phyloP scores from a whole-genome alignment of 83 land plant genomes.

The Picea engelmannii region DNA sequence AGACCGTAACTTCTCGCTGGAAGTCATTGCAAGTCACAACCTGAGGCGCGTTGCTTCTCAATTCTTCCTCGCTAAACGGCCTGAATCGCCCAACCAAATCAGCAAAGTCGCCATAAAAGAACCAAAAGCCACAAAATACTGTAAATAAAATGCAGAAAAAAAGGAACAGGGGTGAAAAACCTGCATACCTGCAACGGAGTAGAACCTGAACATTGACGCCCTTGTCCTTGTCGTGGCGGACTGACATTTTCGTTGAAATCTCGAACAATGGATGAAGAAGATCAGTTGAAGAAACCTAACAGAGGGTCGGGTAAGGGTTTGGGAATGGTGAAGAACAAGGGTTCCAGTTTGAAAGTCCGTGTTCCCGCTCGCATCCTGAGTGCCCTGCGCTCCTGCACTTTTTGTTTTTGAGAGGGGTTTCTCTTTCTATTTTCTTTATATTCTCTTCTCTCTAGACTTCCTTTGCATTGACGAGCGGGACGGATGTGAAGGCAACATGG shows the following conservation, averaged over 20 bases:
- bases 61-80: conserved; percentile 85
- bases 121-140: no score
- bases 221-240: conserved; percentile 71
- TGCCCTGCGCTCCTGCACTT: not conserved
- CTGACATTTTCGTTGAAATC: conserved; percentile 10
- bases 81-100: no score
- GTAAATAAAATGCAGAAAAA: no score
- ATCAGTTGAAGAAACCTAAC: not conserved
- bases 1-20: conserved; percentile 70
- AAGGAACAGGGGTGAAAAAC: no score
- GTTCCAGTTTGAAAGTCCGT: conserved; percentile 8
- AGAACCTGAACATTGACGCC: conserved; percentile 96
- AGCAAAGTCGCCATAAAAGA: no score
- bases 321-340: not conserved
- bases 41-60: conserved; percentile 82
- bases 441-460: no score
- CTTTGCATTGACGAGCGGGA: no score
- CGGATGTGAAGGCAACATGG: no score
- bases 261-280: not conserved
- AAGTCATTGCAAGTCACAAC: conserved; percentile 86
- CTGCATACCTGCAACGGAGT: conserved; percentile 99
- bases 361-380: conserved; percentile 8
- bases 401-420: no score
- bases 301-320: not conserved
- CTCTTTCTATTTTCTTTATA: no score